Conservation (phyloP, 2,329 filamentous ascomycete genomes). For the Lecanicillium sp. region DNA sequence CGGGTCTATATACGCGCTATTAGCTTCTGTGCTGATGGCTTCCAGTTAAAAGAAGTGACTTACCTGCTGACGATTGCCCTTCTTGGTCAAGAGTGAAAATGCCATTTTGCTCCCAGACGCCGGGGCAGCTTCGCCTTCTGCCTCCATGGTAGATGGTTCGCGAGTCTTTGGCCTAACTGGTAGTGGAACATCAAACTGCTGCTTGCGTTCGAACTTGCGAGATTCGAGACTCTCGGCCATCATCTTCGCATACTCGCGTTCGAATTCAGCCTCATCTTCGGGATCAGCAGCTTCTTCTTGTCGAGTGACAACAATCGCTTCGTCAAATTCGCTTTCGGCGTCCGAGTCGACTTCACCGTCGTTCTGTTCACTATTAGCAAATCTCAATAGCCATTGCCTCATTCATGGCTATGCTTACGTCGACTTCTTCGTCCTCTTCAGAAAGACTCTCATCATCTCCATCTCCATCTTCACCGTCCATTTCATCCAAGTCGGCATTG, state of each 20-base stretch:
- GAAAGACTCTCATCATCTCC: constrained; percentile 48
- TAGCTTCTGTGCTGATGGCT: constrained; percentile 1
- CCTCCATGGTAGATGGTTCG: constrained; percentile 20
- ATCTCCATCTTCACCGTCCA: constrained; percentile 52
- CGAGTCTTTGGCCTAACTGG: constrained; percentile 70
- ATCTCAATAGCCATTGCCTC: too few relatives aligned
- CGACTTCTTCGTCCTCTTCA: constrained; percentile 50
- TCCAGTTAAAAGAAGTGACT: neutral
- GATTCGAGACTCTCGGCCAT: constrained; percentile 97
- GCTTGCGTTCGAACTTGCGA: constrained; percentile 90
- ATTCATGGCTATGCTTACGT: constrained; percentile 29
- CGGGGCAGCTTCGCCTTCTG: constrained; percentile 7
- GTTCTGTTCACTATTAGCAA: constrained; percentile 35
- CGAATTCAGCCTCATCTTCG: constrained; percentile 93
- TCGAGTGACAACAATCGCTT: constrained; percentile 84
- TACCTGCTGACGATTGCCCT: constrained; percentile 90
- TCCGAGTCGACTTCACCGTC: constrained; percentile 40
- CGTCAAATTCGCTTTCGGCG: constrained; percentile 62
- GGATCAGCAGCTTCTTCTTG: constrained; percentile 87
- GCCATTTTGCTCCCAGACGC: constrained; percentile 63
- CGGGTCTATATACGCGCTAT: constrained; percentile 53
- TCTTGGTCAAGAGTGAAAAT: constrained; percentile 92
- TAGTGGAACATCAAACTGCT: constrained; percentile 92
- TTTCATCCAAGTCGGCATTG: constrained; percentile 57
- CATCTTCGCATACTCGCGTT: constrained; percentile 95